A percentile compares a stretch with the other conserved stretches of the same genome.
Evolutionary conservation across 2,329 filamentous ascomycete genomes (phyloP).

Genomic region (Penicillium brevicompactum): DNA sequence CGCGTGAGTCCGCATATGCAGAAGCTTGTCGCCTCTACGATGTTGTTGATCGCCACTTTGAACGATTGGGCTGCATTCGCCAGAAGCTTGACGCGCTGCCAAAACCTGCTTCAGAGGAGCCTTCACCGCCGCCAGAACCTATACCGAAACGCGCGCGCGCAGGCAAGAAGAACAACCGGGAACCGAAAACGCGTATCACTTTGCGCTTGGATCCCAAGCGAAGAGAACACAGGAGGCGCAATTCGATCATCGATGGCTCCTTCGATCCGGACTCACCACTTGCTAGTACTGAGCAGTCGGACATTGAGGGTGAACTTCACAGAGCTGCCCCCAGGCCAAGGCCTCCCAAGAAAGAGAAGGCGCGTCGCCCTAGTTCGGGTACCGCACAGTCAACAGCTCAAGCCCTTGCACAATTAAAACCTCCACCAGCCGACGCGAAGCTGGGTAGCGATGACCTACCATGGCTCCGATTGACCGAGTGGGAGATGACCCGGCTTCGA

Average conservation of each 20-base stretch:
- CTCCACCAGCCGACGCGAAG: constrained; percentile 61
- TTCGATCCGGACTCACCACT: constrained; percentile 49
- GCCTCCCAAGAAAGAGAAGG: constrained; percentile 48
- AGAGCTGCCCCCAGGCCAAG: constrained; percentile 13
- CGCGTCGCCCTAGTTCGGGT: constrained; percentile 27
- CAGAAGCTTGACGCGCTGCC: constrained; percentile 64
- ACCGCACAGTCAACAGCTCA: constrained; percentile 58
- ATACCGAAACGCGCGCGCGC: constrained; percentile 42
- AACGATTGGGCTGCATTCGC: constrained; percentile 60
- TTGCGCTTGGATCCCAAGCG: constrained; percentile 40
- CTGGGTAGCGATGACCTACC: constrained; percentile 63
- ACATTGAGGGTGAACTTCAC: constrained; percentile 37
- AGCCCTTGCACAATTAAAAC: constrained; percentile 59
- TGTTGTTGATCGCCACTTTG: constrained; percentile 59
- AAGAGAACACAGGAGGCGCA: constrained; percentile 38
- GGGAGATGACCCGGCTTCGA: constrained; percentile 66
- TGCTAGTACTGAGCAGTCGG: constrained; percentile 50
- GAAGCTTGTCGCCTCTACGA: constrained; percentile 60
- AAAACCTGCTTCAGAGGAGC: constrained; percentile 62
- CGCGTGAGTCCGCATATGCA: constrained; percentile 58
- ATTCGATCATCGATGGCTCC: constrained; percentile 38
- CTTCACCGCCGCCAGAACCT: constrained; percentile 52
- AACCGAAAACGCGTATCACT: constrained; percentile 43
- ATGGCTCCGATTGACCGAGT: constrained; percentile 67
- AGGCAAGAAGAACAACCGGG: constrained; percentile 41